A percentile compares a stretch with the other conserved stretches of the same genome.
Evolutionary conservation across 345 rosid genomes (phyloP).

Genomic region (Citrus trifoliata): DNA sequence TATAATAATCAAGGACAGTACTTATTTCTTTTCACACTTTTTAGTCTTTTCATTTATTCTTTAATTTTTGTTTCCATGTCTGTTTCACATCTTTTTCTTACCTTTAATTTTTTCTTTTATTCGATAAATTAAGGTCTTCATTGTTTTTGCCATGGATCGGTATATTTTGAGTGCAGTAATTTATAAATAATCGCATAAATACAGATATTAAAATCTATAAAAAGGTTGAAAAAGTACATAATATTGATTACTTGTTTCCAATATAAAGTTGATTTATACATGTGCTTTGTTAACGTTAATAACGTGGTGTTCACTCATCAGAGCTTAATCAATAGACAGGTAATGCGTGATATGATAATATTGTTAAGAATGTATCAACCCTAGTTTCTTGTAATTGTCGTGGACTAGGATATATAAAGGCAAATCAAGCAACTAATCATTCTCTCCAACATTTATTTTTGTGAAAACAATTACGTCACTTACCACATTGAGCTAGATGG

Average conservation of each 20-base stretch:
- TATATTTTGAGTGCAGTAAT: too few species aligned
- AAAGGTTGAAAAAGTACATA: too few species aligned
- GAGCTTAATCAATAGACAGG: neutral
- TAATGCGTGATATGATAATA: too few species aligned
- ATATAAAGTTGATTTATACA: too few species aligned
- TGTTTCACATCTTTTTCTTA: neutral
- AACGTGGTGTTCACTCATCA: neutral
- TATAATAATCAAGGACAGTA: too few species aligned
- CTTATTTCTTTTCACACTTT: neutral
- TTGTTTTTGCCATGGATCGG: neutral
- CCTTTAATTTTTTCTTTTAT: neutral
- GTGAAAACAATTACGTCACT: neutral
- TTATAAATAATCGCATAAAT: too few species aligned
- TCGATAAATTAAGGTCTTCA: neutral
- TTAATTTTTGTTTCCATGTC: neutral
- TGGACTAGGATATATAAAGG: neutral
- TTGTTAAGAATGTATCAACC: neutral
- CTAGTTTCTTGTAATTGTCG: neutral
- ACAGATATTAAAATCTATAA: too few species aligned
- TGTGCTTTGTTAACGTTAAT: too few species aligned
- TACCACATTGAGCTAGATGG: neutral
- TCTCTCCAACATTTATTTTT: constrained; percentile 3
- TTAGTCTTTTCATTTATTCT: neutral
- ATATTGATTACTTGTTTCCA: too few species aligned
- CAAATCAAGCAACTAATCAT: constrained; percentile 20